Evolutionary conservation across 2,329 filamentous ascomycete species (phyloP), one percentile per base, ranked within the genome.

Genomic region (Paracoccidioides lutzii): DNA sequence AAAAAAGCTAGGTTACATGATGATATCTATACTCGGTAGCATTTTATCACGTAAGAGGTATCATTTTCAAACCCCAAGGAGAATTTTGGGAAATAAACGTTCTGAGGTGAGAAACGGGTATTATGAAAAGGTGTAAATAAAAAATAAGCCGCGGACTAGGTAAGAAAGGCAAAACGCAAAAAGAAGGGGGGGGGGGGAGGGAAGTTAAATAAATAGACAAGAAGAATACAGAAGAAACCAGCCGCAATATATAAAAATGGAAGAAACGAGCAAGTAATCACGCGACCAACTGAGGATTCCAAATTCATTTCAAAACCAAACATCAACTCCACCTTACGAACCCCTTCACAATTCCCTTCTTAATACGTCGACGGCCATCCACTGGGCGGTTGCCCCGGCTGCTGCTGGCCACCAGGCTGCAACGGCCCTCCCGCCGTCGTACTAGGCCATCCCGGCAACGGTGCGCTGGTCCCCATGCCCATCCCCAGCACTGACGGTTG

Each of bases 401-500:
- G 70, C 12, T 67, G 66, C 52, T 71, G 69, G 51, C 68, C 69
- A 5, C 69, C 67, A 55, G 69, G 69, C 62, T 71, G 68, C 51
- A 53, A 22, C 32, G 41, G 43, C 10, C 63, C 65, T 14, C 63
- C 65, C 49, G 64, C 65, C 9, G 69, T 65, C 2, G 63, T 63
- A 33, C 63, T 57, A 15, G 70, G 64, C 70, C 70, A 72, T 22
- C 67, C 67, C 3, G 67, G 64, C 58, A 72, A 67, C 42, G 63
- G 65, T n/a, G 43, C 66, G 38, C 62, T 63, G 3, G 64, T 65
- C 49, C 62, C 65, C 67, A 71, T 72, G 3, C 62, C 14, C 66
- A 71, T 69, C 14, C 65, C 60, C 60, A 71, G 63, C 40, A 67
- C 65, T 7, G 66, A 52, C 10, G 28, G 64, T 53, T 69, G 69